Base-by-base conservation (phyloP, 805 yeast species). In the Ogataea polymorpha region DNA sequence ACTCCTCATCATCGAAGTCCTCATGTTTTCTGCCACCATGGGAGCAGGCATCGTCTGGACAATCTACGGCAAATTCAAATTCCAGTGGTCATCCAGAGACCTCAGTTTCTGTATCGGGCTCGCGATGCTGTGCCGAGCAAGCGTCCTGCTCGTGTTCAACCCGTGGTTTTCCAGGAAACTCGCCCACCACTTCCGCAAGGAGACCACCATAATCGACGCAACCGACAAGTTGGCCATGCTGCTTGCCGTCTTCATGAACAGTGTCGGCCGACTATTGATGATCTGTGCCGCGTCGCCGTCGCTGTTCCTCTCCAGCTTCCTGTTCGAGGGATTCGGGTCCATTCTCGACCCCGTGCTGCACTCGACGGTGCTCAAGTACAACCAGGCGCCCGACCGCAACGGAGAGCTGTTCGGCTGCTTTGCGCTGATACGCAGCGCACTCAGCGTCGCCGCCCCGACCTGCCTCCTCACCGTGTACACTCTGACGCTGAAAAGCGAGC, bases 361-460 rank as follows among this genome's bases (percentile, higher is more conserved):
- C 52, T 70, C 83, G 0, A 49, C 84, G 1, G 61, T 82, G 9
- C 69, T 80, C 39, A 85, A 85, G 56, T 79, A 80, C 57, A 75
- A 71, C 45, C 23, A 44, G 12, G 76, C 78, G 1, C 77, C 77
- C 29, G 68, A 72, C 11, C 72, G 72, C 46, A 70, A 77, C 4
- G 95, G 95, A 13, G 88, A 82, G 58, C 67, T 81, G 13, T 83
- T 82, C 62, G 89, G 91, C 8, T 87, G 82, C 0, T 58, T 83
- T 32, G 77, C 87, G 0, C 57, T 84, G 36, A 55, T 82, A 13
- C 76, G 79, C 54, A 80, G 77, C 48, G 35, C 74, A 0, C 59
- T 74, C 4, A 60, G 66, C 44, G 62, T 81, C 44, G 41, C 72
- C 7, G 62, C 70, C 1, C 88, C 91, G 0, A 60, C 78, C 5